These are phyloP conservation scores for Blastocrithidia nonstop DNA, from an alignment of 208 protist species.

Conservation along the genomic window DNA sequence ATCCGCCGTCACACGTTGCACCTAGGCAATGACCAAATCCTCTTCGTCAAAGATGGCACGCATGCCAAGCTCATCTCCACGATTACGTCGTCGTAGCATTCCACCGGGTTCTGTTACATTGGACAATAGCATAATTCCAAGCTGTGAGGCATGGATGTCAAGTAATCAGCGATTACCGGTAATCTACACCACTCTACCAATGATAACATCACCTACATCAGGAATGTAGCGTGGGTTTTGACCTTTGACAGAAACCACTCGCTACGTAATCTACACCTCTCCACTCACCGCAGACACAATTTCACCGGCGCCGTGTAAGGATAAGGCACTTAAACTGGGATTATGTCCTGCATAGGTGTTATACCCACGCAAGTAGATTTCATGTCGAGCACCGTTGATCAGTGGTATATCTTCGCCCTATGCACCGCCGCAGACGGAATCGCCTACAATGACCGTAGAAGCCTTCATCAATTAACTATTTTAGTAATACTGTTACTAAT, in stretches of 20 bases:
- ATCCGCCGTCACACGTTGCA: conserved; percentile 86
- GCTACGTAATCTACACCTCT: conserved; percentile 61
- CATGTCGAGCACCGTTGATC: too few species aligned
- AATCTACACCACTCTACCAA: conserved; percentile 89
- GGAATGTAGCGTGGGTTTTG: conserved; percentile 73
- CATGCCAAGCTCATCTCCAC: conserved; percentile 91
- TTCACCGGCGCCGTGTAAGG: conserved; percentile 54
- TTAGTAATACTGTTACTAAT: too few species aligned
- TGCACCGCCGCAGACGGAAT: too few species aligned
- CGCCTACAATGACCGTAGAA: too few species aligned
- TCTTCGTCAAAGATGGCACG: conserved; percentile 90
- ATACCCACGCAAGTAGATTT: conserved; percentile 59
- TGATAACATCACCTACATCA: conserved; percentile 96
- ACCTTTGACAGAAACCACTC: conserved; percentile 75
- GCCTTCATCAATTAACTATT: too few species aligned
- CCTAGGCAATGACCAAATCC: conserved; percentile 91
- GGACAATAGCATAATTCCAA: conserved; percentile 89
- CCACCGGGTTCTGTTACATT: conserved; percentile 96
- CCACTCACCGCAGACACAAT: conserved; percentile 74
- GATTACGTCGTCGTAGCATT: conserved; percentile 83
- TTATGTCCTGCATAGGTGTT: conserved; percentile 53
- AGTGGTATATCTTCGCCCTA: too few species aligned
- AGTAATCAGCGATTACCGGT: conserved; percentile 89
- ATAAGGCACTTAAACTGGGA: conserved; percentile 23
- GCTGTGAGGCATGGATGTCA: conserved; percentile 86